Evolutionary conservation across 768 basidiomycete genomes (phyloP), one percentile per base, ranked within the genome.

Genomic region (Trametes cingulata): DNA sequence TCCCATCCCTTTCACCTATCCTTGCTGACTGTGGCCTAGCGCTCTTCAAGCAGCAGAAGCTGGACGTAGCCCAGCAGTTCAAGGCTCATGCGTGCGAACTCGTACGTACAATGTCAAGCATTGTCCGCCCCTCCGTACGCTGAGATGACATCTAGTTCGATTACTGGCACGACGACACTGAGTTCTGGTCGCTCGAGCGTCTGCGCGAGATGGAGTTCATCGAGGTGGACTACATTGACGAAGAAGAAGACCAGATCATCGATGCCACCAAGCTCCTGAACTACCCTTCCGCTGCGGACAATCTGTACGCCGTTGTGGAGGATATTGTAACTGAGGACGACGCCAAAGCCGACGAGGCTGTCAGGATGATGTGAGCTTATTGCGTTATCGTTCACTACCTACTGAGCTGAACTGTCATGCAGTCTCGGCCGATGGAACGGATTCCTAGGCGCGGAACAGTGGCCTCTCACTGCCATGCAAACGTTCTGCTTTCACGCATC

Each of bases 401-500:
- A 35, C 39, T 48, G 14, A 39, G 9, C 12, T 6, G n/a, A 22
- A 14, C 8, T 15, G 3, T 12, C 41, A 10, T 29, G 8, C 25
- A 64, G 63, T n/a, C 43, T 72, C 0, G 71, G 71, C 0, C 36
- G 64, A 10, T 72, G 71, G 71, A 56, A 72, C 33, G 69, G 68
- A 0, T 64, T 71, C 56, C 49, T 57, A 1, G 50, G 50, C 25
- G 39, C 39, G 8, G 43, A 58, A 52, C 57, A 56, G 27, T 65
- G 55, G 41, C 55, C 53, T 3, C 1, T 55, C 37, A 22, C 47
- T 14, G 20, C 59, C 1, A 61, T 61, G 35, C 14, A 43, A 0
- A 49, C 46, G 3, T 60, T 59, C 24, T 57, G 53, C 10, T 57
- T 57, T 33, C 58, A 61, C 17, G 62, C 62, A 14, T 60, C 65